Conservation (phyloP, 108 stramenopile species). For the Pinguiococcus pyrenoidosus region DNA sequence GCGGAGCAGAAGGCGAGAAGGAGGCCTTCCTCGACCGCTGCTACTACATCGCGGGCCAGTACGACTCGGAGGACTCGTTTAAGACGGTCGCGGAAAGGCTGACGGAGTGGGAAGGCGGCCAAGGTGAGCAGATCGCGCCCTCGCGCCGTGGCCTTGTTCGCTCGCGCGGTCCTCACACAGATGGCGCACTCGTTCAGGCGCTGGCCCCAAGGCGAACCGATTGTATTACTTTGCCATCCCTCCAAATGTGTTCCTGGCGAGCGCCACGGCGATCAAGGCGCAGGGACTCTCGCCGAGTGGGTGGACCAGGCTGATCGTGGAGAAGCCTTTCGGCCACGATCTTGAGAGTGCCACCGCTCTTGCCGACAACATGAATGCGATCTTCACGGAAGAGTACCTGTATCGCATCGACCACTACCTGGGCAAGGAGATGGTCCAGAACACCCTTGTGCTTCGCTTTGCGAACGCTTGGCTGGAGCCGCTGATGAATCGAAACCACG, state of each 20-base stretch:
- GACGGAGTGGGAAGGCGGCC: background rate
- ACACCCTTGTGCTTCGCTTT: slow-evolving; percentile 72
- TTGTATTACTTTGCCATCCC: slow-evolving; percentile 96
- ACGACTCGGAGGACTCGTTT: too few relatives aligned
- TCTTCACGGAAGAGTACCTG: slow-evolving; percentile 68
- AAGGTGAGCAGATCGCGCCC: too few relatives aligned
- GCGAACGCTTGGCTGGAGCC: slow-evolving; percentile 79
- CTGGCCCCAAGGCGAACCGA: slow-evolving; percentile 34
- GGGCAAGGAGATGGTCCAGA: slow-evolving; percentile 98
- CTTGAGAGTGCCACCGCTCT: slow-evolving; percentile 29
- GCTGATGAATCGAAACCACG: slow-evolving; percentile 52
- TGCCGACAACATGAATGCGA: slow-evolving; percentile 36
- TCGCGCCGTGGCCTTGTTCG: too few relatives aligned
- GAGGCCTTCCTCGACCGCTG: too few relatives aligned
- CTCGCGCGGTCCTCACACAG: too few relatives aligned
- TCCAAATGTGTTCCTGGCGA: slow-evolving; percentile 78
- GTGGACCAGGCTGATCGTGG: slow-evolving; percentile 79
- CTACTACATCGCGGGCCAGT: too few relatives aligned
- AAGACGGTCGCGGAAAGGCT: too few relatives aligned
- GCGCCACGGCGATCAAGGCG: slow-evolving; percentile 53
- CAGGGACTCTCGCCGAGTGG: slow-evolving; percentile 56
- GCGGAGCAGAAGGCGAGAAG: too few relatives aligned
- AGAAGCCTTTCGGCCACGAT: slow-evolving; percentile 96
- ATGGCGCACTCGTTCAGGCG: background rate
- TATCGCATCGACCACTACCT: slow-evolving; percentile 98